These are phyloP conservation scores for Suillus decipiens DNA, from an alignment of 768 basidiomycete genomes.

Conservation along the genomic window DNA sequence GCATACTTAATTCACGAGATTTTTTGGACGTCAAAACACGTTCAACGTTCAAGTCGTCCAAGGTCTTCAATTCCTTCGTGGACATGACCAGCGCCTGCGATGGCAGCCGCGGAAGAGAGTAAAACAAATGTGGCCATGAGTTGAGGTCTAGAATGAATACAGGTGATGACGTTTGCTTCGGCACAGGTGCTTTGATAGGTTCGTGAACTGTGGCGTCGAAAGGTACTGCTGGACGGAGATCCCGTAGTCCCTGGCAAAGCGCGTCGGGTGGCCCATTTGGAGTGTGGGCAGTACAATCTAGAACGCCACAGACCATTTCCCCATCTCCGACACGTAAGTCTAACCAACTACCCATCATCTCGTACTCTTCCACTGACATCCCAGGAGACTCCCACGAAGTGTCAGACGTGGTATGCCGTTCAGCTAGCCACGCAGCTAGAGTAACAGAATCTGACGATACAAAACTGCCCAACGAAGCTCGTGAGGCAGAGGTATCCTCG, in stretches of 20 bases:
- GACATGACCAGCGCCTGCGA: constrained; percentile 20
- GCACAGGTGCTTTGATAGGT: constrained; percentile 11
- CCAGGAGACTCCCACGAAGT: constrained; percentile 26
- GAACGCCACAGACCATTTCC: constrained; percentile 32
- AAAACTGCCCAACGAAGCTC: constrained; percentile 29
- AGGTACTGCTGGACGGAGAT: constrained; percentile 29
- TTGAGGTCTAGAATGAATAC: constrained; percentile 19
- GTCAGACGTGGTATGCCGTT: constrained; percentile 36
- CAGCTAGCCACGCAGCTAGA: constrained; percentile 40
- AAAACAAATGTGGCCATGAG: constrained; percentile 20
- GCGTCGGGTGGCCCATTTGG: constrained; percentile 34
- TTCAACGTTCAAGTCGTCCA: constrained; percentile 17
- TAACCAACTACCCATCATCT: constrained; percentile 50
- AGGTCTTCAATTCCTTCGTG: constrained; percentile 18
- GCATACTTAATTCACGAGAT: constrained; percentile 39
- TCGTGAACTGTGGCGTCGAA: constrained; percentile 21
- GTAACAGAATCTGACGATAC: constrained; percentile 36
- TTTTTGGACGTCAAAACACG: constrained; percentile 19
- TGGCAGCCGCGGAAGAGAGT: constrained; percentile 29
- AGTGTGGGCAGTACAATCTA: constrained; percentile 34
- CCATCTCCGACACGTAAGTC: constrained; percentile 24
- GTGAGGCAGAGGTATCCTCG: constrained; percentile 19
- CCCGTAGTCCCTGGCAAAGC: constrained; percentile 18
- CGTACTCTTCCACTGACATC: constrained; percentile 51
- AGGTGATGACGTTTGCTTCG: constrained; percentile 12